Evolutionary conservation across 192 early-diverging fungal genomes (phyloP).

Genomic region (Podila horticola): DNA sequence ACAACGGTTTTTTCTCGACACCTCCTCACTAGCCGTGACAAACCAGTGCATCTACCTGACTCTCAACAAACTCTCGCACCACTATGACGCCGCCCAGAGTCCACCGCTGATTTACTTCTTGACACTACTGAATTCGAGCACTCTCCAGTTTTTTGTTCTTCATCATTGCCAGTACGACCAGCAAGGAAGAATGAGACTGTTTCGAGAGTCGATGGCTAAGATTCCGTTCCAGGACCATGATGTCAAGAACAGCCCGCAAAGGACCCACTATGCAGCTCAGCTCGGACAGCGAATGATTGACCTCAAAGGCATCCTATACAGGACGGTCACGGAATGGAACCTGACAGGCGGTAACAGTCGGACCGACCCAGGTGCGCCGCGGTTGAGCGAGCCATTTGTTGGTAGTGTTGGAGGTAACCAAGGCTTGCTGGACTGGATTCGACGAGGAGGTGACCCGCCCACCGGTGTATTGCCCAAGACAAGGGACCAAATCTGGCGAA

Average conservation of each 20-base stretch:
- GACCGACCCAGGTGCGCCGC: background rate
- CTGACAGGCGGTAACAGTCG: slow-evolving; percentile 4
- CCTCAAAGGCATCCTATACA: slow-evolving; percentile 24
- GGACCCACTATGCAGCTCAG: slow-evolving; percentile 15
- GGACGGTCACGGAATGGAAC: slow-evolving; percentile 12
- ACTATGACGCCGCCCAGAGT: slow-evolving; percentile 13
- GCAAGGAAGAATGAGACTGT: slow-evolving; percentile 64
- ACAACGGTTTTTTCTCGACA: slow-evolving; percentile 66
- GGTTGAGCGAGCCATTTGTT: too few species aligned
- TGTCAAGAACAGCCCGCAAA: slow-evolving; percentile 15
- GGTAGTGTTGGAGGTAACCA: slow-evolving; percentile 13
- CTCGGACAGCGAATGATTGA: slow-evolving; percentile 29
- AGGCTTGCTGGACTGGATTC: slow-evolving; percentile 35
- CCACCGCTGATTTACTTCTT: slow-evolving; percentile 54
- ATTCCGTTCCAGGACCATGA: slow-evolving; percentile 58
- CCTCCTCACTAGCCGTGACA: slow-evolving; percentile 52
- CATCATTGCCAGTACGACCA: slow-evolving; percentile 65
- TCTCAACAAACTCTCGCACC: slow-evolving; percentile 18
- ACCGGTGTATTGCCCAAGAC: slow-evolving; percentile 13
- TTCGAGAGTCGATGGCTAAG: slow-evolving; percentile 68
- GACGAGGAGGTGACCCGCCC: slow-evolving; percentile 35
- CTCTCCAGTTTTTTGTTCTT: slow-evolving; percentile 58
- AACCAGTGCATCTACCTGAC: slow-evolving; percentile 69
- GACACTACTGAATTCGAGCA: slow-evolving; percentile 61
- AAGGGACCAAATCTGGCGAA: slow-evolving; percentile 25